Evolutionary conservation across 2,329 filamentous ascomycete species (phyloP), one percentile per base, ranked within the genome.

Genomic region (Nannizzia gypsea): DNA sequence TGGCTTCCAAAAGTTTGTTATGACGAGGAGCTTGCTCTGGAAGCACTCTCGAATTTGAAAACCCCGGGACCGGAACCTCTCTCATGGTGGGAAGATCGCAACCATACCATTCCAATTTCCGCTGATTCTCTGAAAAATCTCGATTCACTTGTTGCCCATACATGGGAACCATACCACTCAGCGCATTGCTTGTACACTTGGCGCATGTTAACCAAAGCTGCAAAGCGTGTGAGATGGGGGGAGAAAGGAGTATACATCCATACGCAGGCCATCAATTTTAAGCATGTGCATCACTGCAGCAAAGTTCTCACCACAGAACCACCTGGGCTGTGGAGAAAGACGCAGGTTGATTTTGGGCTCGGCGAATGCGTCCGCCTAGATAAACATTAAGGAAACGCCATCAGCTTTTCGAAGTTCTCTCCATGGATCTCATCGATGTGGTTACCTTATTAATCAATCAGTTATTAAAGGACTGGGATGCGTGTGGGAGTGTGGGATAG

Each of bases 141-240:
- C 13, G 58, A 61, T 38, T 48, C 36, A 24, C 60, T 63, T 44
- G 42, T 58, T 13, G 62, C 42, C 24, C 36, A 61, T 58, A 63
- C 62, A 1, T 63, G 60, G 62, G 62, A 63, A 56, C 57, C 36
- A 3, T 63, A 56, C 24, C 62, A 63, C 38, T 42, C 56, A 17
- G 58, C 58, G 48, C 60, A 60, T 34, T 61, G 62, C 28, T 15
- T 62, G 36, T 63, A 61, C 34, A 60, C 61, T 34, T 63, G 62
- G 62, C 62, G 58, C 17, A 50, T 42, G 22, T 48, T 63, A 28
- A 48, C 59, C 38, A 62, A 52, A n/a, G 58, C 62, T 6, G 58
- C 57, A 9, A 59, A 63, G 40, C 60, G 58, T 2, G 54, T 62
- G n/a, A 56, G 26, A 50, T 38, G 38, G 17, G 62, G 62, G 6